Evolutionary conservation across 495 filamentous ascomycete species (phyloP).

Genomic region (Penicillium waksmanii): DNA sequence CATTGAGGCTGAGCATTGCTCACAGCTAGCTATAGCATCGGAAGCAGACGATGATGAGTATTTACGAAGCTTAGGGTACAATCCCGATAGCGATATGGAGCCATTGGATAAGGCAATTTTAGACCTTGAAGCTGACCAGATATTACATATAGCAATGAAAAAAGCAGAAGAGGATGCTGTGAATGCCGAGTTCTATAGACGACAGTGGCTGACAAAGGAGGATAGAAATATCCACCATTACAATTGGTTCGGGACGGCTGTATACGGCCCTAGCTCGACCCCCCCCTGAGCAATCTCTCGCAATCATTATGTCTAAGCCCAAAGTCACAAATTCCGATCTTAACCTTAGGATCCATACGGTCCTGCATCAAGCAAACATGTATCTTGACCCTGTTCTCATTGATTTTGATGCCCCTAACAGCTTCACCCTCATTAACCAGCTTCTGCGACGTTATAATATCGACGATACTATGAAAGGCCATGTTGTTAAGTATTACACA

Average conservation of each 20-base stretch:
- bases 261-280: slow-evolving; percentile 28
- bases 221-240: slow-evolving; percentile 35
- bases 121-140: too few species aligned
- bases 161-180: background rate
- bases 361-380: slow-evolving; percentile 19
- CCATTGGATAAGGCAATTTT: too few species aligned
- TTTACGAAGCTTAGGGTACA: too few species aligned
- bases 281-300: slow-evolving; percentile 37
- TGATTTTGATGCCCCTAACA: slow-evolving; percentile 1
- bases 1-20: background rate
- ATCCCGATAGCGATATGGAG: too few species aligned
- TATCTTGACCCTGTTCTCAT: slow-evolving; percentile 37
- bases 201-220: background rate
- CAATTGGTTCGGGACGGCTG: slow-evolving; percentile 32
- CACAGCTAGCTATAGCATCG: background rate
- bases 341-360: slow-evolving; percentile 12
- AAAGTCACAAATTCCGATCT: slow-evolving; percentile 17
- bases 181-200: background rate
- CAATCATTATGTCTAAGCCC: slow-evolving; percentile 24
- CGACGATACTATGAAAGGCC: slow-evolving; percentile 19
- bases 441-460: slow-evolving; percentile 20
- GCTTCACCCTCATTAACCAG: background rate
- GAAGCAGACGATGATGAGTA: too few species aligned
- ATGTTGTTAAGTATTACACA: slow-evolving; percentile 31
- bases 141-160: background rate